phyloP scores from a whole-genome alignment of 2,329 filamentous ascomycete genomes.

The Blastomyces gilchristii region DNA sequence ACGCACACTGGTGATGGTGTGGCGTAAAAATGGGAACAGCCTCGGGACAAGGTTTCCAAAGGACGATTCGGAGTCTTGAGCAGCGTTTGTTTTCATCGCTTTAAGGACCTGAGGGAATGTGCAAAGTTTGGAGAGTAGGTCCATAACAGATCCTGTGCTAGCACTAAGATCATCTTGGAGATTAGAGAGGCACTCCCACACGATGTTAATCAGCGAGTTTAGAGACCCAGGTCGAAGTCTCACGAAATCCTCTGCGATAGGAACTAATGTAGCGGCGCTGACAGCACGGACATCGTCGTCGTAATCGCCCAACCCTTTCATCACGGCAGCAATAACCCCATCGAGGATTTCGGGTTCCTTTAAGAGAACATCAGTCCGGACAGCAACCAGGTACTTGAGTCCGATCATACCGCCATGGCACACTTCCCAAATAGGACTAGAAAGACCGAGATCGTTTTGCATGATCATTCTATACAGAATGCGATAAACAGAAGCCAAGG shows the following conservation, averaged over 20 bases:
- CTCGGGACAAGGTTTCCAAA: constrained; percentile 88
- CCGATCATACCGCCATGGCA: constrained; percentile 98
- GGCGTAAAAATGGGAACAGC: constrained; percentile 88
- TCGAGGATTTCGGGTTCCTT: constrained; percentile 80
- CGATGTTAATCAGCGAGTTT: constrained; percentile 76
- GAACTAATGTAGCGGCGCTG: constrained; percentile 92
- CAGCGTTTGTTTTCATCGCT: constrained; percentile 85
- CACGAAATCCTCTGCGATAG: constrained; percentile 92
- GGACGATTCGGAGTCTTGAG: constrained; percentile 71
- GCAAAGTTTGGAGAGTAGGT: constrained; percentile 88
- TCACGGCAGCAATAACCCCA: constrained; percentile 81
- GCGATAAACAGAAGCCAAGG: constrained; percentile 74
- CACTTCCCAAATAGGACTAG: constrained; percentile 76
- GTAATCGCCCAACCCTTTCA: constrained; percentile 81
- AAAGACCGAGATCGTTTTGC: constrained; percentile 68
- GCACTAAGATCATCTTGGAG: constrained; percentile 95
- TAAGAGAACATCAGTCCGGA: constrained; percentile 82
- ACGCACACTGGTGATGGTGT: constrained; percentile 93
- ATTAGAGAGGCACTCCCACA: constrained; percentile 95
- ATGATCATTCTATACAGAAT: constrained; percentile 85
- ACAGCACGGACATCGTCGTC: constrained; percentile 96
- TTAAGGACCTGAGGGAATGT: constrained; percentile 86
- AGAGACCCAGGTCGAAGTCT: constrained; percentile 68
- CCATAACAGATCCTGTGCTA: constrained; percentile 97
- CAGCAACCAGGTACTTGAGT: constrained; percentile 84